phyloP scores from a whole-genome alignment of 352 stramenopile species.

The Phytophthora tubulina region DNA sequence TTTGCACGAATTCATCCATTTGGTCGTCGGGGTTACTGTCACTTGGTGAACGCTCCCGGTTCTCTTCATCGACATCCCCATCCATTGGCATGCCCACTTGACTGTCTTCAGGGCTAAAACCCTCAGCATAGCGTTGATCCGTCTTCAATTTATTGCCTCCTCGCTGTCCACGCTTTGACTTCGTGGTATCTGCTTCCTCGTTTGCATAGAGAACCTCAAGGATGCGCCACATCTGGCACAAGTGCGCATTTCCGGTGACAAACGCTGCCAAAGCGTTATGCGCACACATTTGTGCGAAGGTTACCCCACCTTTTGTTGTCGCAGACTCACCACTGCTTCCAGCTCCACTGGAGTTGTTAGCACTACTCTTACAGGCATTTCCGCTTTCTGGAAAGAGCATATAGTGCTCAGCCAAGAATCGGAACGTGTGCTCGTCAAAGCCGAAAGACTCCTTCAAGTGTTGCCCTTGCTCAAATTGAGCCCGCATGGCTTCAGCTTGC shows the following conservation, averaged over 20 bases:
- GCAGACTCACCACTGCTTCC: conserved; percentile 19
- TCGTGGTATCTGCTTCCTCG: conserved; percentile 34
- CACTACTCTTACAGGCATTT: conserved; percentile 7
- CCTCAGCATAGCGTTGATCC: conserved; percentile 19
- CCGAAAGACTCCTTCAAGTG: conserved; percentile 85
- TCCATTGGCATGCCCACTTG: conserved; percentile 39
- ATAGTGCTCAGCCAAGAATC: conserved; percentile 86
- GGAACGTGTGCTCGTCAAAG: conserved; percentile 88
- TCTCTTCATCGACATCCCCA: conserved; percentile 27
- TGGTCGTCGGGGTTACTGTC: conserved; percentile 28
- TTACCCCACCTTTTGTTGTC: conserved; percentile 29
- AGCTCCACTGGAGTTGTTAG: conserved; percentile 10
- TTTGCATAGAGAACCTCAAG: conserved; percentile 80
- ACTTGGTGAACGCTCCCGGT: conserved; percentile 15
- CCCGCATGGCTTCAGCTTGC: conserved; percentile 65
- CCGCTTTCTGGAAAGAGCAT: conserved; percentile 45
- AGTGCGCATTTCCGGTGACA: conserved; percentile 73
- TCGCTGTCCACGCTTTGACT: conserved; percentile 12
- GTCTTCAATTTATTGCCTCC: conserved; percentile 9
- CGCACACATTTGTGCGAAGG: conserved; percentile 80
- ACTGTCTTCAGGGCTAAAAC: conserved; percentile 19
- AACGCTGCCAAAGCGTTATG: conserved; percentile 87
- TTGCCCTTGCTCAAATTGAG: conserved; percentile 73
- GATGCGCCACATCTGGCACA: conserved; percentile 91
- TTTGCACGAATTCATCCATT: conserved; percentile 20